These are phyloP conservation scores for Turritis glabra DNA, from an alignment of 345 rosid species.

Conservation along the genomic window DNA sequence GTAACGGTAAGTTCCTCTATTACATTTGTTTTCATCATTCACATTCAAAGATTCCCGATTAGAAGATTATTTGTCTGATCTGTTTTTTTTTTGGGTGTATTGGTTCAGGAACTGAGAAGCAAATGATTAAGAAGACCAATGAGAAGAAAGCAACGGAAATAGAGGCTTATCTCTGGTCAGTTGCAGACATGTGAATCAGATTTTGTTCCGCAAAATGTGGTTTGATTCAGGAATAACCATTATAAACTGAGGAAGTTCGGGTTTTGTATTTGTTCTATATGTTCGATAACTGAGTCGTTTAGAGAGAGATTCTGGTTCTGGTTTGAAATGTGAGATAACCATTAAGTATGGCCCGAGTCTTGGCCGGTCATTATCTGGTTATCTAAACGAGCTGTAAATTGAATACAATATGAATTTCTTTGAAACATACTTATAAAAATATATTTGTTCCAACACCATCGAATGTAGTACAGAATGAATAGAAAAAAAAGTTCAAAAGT, in stretches of 20 bases:
- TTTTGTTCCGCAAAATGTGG: not conserved
- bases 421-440: too few species aligned
- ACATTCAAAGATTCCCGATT: not conserved
- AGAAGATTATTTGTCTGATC: not conserved
- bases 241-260: not conserved
- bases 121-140: constrained; percentile 57
- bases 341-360: not conserved
- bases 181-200: constrained; percentile 70
- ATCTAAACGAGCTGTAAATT: too few species aligned
- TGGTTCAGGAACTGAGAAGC: constrained; percentile 71
- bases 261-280: not conserved
- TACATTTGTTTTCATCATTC: constrained; percentile 2
- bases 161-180: constrained; percentile 96
- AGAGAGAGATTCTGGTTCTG: not conserved
- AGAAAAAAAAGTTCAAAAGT: not conserved
- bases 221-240: constrained; percentile 7
- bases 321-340: not conserved
- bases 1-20: constrained; percentile 55
- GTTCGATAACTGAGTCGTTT: not conserved
- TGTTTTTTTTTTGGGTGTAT: not conserved
- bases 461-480: not conserved
- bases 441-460: too few species aligned
- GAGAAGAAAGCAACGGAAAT: constrained; percentile 82
- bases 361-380: too few species aligned
- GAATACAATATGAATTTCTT: too few species aligned